Evolutionary conservation across 1,284 basidiomycete genomes (phyloP), one percentile per base, ranked within the genome.

Genomic region (Leccinum pseudoinsigne): DNA sequence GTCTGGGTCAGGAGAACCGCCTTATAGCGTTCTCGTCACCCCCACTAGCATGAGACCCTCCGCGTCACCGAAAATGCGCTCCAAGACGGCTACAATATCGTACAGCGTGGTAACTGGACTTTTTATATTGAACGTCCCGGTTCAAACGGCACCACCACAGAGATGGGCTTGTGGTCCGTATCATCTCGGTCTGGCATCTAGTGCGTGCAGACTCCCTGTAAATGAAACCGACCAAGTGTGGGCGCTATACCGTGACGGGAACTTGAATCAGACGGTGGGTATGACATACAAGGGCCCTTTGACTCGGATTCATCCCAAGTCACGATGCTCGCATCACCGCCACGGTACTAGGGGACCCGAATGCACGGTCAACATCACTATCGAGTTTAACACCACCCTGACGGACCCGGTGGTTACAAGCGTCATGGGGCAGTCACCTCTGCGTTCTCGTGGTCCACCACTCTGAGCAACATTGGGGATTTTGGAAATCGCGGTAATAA

Each of bases 121-220:
- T 82, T 87, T 70, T 77, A 75, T 56, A 92, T 94, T 66, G 77
- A 88, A 63, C 85, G 90, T 8, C 92, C 93, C 4, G 93, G 94
- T 74, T 96, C 94, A n/a, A 93, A 94, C 72, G 71, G 76, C 9
- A 93, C 92, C 0, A 72, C 74, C 55, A 94, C 94, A 1, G 92
- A 95, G 76, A 86, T 94, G 81, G 94, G 94, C 66, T 79, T 95
- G n/a, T 96, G 91, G 90, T 90, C 92, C 1, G 84, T 88, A 21
- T 14, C 36, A 38, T 86, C 87, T 5, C 86, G 93, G 38, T 80
- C 87, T 4, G 87, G 82, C 12, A 81, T 93, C 42, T 34, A 78
- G 1, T 76, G 72, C 31, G 76, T 82, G 26, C 88, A 93, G 74
- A 84, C 78, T 90, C 54, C 78, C 77, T 2, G 87, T 88, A 4